Evolutionary conservation across 768 basidiomycete genomes (phyloP), one percentile per base, ranked within the genome.

Genomic region (Lactarius psammicola): DNA sequence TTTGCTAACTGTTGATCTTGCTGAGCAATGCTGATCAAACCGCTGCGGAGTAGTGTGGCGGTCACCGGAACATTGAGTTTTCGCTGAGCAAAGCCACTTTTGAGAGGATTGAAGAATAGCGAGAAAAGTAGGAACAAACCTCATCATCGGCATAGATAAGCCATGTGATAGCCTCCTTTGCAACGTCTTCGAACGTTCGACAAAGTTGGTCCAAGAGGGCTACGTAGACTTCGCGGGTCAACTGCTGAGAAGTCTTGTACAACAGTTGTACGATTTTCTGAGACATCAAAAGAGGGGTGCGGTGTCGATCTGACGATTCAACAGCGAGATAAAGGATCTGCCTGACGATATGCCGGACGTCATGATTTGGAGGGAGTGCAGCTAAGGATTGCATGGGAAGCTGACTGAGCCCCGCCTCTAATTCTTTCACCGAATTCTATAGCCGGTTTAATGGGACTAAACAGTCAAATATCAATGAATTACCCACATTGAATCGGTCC

Each of bases 11-110:
- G 93, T 68, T 90, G 87, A 75, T 99, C 97, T 73, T 94, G 88
- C 42, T 94, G 85, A 18, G 80, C 79, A 36, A 87, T 80, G 68
- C 84, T 86, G 74, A 99, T 82, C 28, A 98, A 84, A 58, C 90
- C 87, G 61, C 91, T 91, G 53, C 90, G 86, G 61, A 98, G 79
- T 42, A 99, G 83, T 1, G 93, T 91, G 33, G 93, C 87, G 0
- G 95, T 97, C 69, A 97, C 96, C 13, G 94, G 86, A 13, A 98
- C 88, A 73, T 98, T 98, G 78, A 92, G 90, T 78, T 99, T 99
- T 71, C 97, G 93, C 93, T 95, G 71, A 9, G 59, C 64, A 69
- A 68, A 38, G 56, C 44, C 23, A 31, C 72, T 23, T 67, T 61
- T 53, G 40, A 42, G 56, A 51, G 31, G 61, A 40, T 20, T 26